These are phyloP conservation scores for Trichoderma asperelloides DNA, from an alignment of 495 filamentous ascomycete species.

Conservation along the genomic window DNA sequence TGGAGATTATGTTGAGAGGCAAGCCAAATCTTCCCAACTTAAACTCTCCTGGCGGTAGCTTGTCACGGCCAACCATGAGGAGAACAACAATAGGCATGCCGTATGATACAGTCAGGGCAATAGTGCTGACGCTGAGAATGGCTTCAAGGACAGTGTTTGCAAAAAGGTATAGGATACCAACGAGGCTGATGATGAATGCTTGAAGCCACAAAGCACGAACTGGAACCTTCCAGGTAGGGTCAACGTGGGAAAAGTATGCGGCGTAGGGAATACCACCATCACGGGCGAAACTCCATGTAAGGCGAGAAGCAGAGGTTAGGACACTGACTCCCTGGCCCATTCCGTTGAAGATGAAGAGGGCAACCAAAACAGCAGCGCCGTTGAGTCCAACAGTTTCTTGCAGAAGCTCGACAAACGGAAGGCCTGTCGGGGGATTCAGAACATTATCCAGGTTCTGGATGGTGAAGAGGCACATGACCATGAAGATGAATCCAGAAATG, in stretches of 20 bases:
- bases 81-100: conserved; percentile 32
- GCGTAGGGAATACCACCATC: conserved; percentile 26
- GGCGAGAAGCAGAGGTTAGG: conserved; percentile 19
- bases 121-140: conserved; percentile 39
- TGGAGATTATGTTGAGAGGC: conserved; percentile 29
- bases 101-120: conserved; percentile 38
- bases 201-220: conserved; percentile 38
- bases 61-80: conserved; percentile 31
- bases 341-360: conserved; percentile 42
- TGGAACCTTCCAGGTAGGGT: conserved; percentile 25
- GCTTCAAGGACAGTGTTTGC: conserved; percentile 37
- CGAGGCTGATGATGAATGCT: conserved; percentile 31
- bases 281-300: conserved; percentile 33
- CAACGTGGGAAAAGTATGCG: conserved; percentile 33
- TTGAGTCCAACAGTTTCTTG: conserved; percentile 13
- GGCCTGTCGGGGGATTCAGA: conserved; percentile 26
- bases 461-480: conserved; percentile 27
- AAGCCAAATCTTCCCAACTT: conserved; percentile 26
- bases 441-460: conserved; percentile 22
- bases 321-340: conserved; percentile 11
- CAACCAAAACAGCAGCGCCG: conserved; percentile 23
- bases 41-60: conserved; percentile 32
- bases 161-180: conserved; percentile 39
- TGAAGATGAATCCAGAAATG: conserved; percentile 25
- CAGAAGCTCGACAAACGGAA: conserved; percentile 37